These are phyloP conservation scores for Fragaria nilgerrensis DNA, from an alignment of 306 rosid genomes.

Conservation along the genomic window DNA sequence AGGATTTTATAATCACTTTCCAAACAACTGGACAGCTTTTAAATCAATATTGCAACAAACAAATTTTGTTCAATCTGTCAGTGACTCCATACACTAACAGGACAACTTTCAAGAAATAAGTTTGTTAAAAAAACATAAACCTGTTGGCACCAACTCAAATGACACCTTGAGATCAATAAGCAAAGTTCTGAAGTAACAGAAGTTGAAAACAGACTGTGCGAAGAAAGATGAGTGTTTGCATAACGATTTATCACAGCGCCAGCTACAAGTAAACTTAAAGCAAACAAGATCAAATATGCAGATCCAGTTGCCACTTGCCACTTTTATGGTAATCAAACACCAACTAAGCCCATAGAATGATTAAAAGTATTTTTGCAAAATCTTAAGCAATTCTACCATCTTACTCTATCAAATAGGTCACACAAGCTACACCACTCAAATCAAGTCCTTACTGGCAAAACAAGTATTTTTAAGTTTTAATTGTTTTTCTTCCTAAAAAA, in stretches of 20 bases:
- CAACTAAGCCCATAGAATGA: background rate
- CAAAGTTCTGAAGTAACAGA: background rate
- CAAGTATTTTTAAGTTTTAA: background rate
- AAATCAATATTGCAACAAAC: background rate
- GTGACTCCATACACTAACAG: background rate
- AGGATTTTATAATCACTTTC: background rate
- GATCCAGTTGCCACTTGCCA: background rate
- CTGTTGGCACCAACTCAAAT: background rate
- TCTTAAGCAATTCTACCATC: background rate
- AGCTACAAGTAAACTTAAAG: background rate
- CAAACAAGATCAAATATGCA: background rate
- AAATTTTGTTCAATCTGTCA: background rate
- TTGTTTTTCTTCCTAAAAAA: no score
- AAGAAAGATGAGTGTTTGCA: background rate
- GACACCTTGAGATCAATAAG: background rate
- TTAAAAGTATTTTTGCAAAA: background rate
- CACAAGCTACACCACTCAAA: background rate
- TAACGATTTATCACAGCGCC: background rate
- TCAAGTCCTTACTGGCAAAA: background rate
- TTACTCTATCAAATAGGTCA: background rate
- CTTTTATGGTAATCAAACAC: background rate
- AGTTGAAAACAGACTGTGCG: background rate
- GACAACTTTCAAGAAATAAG: background rate
- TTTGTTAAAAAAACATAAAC: background rate
- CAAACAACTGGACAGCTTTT: background rate